A percentile compares a stretch with the other conserved stretches of the same genome.
phyloP scores from a whole-genome alignment of 2,329 filamentous ascomycete species.

The Cryphonectria japonica region DNA sequence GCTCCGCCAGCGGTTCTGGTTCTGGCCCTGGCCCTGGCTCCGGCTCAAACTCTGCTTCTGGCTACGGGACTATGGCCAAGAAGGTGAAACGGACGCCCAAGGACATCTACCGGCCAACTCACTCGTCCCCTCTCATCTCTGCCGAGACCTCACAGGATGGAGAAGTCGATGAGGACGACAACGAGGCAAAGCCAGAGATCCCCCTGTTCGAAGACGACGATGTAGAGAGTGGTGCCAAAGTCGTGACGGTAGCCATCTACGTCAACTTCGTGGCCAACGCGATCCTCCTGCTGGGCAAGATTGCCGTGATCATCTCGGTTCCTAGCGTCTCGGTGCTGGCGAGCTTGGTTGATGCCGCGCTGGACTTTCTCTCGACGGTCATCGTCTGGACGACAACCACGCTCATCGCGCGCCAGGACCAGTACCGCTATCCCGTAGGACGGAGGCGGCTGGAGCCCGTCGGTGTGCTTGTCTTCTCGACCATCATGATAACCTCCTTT shows the following conservation, averaged over 20 bases:
- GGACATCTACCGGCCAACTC: constrained; percentile 79
- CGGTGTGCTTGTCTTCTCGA: constrained; percentile 78
- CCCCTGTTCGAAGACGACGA: constrained; percentile 74
- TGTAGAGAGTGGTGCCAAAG: constrained; percentile 70
- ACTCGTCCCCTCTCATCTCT: constrained; percentile 67
- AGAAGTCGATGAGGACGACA: constrained; percentile 50
- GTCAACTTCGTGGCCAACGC: constrained; percentile 81
- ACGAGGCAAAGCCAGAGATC: constrained; percentile 59
- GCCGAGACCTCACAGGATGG: constrained; percentile 44
- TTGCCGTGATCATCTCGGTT: constrained; percentile 75
- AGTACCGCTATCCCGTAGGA: constrained; percentile 78
- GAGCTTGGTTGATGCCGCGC: constrained; percentile 75
- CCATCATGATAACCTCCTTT: constrained; percentile 87
- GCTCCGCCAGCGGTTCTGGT: constrained; percentile 29
- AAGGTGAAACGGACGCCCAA: constrained; percentile 80
- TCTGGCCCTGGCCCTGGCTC: constrained; percentile 16
- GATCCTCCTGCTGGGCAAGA: constrained; percentile 74
- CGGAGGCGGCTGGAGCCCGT: constrained; percentile 74
- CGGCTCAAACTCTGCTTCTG: constrained; percentile 8
- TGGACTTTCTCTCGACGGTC: constrained; percentile 80
- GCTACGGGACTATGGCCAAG: constrained; percentile 38
- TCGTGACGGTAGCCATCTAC: constrained; percentile 88
- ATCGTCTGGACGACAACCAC: constrained; percentile 81
- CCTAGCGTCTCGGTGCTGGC: constrained; percentile 82
- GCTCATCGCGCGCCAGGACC: constrained; percentile 73